Evolutionary conservation across 768 basidiomycete species (phyloP).

Genomic region (Boletus subparvulus): DNA sequence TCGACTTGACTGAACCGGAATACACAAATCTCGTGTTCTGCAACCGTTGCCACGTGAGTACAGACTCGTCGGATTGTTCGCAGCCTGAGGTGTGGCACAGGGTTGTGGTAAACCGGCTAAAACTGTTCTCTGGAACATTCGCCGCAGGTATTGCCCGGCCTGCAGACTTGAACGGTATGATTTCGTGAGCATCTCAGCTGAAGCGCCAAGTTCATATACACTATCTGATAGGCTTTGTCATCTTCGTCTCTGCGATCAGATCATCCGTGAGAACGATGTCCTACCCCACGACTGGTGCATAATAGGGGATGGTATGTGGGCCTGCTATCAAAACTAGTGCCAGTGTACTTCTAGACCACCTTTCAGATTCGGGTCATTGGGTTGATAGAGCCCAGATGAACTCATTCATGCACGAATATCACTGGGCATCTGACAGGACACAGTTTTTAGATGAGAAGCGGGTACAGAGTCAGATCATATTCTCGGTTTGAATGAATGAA

Average conservation of each 20-base stretch:
- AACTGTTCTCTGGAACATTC: slow-evolving; percentile 15
- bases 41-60: slow-evolving; percentile 25
- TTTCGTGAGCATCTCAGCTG: not conserved
- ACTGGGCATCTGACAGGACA: not conserved
- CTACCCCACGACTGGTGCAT: slow-evolving; percentile 1
- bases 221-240: not conserved
- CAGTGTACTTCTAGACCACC: not conserved
- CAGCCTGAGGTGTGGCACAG: slow-evolving; percentile 1
- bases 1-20: slow-evolving; percentile 44
- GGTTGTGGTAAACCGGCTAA: slow-evolving; percentile 9
- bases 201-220: not conserved
- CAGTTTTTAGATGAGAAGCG: slow-evolving; percentile 5
- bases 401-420: slow-evolving; percentile 5
- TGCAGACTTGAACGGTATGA: slow-evolving; percentile 14
- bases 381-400: slow-evolving; percentile 14
- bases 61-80: not conserved
- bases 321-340: not conserved
- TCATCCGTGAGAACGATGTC: not conserved
- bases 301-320: slow-evolving; percentile 7
- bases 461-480: not conserved
- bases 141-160: slow-evolving; percentile 17
- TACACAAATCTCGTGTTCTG: slow-evolving; percentile 44
- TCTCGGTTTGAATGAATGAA: not conserved
- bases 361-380: slow-evolving; percentile 1
- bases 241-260: not conserved